Conservation (phyloP, 169 alveolate genomes). For the Perkinsus chesapeaki region DNA sequence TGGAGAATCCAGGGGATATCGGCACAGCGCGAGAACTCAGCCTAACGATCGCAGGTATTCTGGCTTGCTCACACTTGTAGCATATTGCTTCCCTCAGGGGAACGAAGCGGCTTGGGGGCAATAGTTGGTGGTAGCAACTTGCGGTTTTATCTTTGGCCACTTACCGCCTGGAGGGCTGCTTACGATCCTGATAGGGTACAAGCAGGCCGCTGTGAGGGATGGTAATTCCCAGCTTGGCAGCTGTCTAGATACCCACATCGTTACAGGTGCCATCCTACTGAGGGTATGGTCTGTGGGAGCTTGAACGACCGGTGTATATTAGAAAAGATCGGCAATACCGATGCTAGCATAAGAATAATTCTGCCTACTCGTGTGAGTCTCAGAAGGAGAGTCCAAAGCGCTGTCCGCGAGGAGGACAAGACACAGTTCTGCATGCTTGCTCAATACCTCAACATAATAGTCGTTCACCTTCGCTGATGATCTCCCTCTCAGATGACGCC, state of each 20-base stretch:
- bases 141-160: not conserved
- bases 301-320: not conserved
- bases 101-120: not conserved
- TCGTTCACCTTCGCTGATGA: too few species aligned
- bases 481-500: not conserved
- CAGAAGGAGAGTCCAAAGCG: too few species aligned
- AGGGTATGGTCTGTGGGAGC: not conserved
- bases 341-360: not conserved
- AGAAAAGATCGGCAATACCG: not conserved
- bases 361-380: not conserved
- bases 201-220: not conserved
- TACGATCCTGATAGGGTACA: not conserved
- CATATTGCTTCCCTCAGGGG: not conserved
- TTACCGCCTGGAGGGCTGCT: not conserved
- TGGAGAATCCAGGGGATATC: not conserved
- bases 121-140: not conserved
- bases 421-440: too few species aligned
- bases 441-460: too few species aligned
- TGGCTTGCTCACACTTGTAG: not conserved
- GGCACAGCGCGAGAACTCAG: not conserved
- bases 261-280: not conserved
- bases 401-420: too few species aligned
- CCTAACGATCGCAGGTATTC: not conserved
- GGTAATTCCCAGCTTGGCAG: not conserved
- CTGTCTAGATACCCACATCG: not conserved